phyloP scores from a whole-genome alignment of 495 filamentous ascomycete species.

The Tuber calosporum region DNA sequence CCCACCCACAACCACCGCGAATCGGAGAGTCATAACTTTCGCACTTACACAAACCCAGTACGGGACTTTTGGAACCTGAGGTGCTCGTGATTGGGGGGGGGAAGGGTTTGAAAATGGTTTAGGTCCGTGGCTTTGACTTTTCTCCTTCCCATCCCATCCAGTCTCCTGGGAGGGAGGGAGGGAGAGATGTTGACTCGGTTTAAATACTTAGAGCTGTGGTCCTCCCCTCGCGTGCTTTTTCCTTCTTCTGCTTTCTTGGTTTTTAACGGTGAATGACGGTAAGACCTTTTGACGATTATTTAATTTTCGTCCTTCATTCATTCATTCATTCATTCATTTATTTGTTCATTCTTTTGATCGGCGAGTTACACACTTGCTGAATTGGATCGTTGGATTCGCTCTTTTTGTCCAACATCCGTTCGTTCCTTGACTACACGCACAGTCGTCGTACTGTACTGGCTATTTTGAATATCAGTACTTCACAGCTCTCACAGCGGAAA shows the following conservation, averaged over 20 bases:
- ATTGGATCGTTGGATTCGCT: slow-evolving; percentile 1
- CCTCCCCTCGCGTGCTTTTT: not conserved
- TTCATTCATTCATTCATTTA: not conserved
- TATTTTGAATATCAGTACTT: not conserved
- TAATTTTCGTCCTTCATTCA: not conserved
- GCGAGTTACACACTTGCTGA: not conserved
- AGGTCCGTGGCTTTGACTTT: not conserved
- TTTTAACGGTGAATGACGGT: slow-evolving; percentile 1
- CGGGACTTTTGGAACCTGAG: not conserved
- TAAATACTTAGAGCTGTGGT: not conserved
- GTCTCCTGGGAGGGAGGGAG: not conserved
- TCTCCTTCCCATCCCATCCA: not conserved
- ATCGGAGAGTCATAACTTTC: slow-evolving; percentile 1
- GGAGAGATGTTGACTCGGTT: not conserved
- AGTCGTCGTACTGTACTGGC: not conserved
- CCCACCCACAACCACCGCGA: too few relatives aligned
- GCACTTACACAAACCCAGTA: not conserved
- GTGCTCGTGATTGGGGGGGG: not conserved
- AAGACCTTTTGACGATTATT: slow-evolving; percentile 1
- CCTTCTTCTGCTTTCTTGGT: not conserved
- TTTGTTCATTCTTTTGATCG: too few relatives aligned
- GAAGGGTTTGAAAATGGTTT: not conserved
- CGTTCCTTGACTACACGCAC: not conserved
- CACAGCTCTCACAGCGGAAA: not conserved
- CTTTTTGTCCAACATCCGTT: not conserved